Base-by-base conservation (phyloP, 768 basidiomycete genomes). In the Scleroderma bovista region DNA sequence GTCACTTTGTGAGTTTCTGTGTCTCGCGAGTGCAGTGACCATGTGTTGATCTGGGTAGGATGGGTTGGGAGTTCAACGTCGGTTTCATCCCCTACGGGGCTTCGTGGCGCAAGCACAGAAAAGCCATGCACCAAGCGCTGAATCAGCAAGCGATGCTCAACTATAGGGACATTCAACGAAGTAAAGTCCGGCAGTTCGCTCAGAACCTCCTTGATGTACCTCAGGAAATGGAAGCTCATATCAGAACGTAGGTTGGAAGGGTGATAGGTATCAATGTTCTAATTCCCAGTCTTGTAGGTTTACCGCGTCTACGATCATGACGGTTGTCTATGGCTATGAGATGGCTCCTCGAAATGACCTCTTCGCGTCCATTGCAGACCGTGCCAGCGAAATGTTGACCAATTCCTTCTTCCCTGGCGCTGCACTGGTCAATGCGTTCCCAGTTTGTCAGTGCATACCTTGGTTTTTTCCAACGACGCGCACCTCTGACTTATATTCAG, bases 21-120 rank as follows among this genome's bases (percentile, higher is more conserved):
- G 12, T 29, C 1, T 24, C 9, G 11, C 2, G n/a, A 12, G 8
- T 6, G 24, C 7, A 36, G 3, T 4, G 33, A 38, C 19, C 19
- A 13, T 34, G 49, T 6, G 16, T 33, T 38, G 54, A 56, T 36
- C 11, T 45, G 20, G n/a, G 29, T 29, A 64, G 57, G 26, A 67
- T 69, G 66, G 70, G 71, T 16, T 74, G 71, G 67, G 68, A 69
- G 44, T 72, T 71, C 50, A 66, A 70, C 46, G 57, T 67, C 7
- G 66, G 60, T 23, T 56, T 69, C 29, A 62, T 68, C 53, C 63
- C 57, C 2, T 73, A 75, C 50, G 70, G 69, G 1, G 45, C 66
- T 2, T 52, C 50, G 39, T 75, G 73, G 74, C 64, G 71, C 8
- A 58, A 53, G 29, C 68, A 73, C 48, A 57, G 72, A 31, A 64